These are phyloP conservation scores for Prunus mume DNA, from an alignment of 306 rosid genomes.

Conservation along the genomic window DNA sequence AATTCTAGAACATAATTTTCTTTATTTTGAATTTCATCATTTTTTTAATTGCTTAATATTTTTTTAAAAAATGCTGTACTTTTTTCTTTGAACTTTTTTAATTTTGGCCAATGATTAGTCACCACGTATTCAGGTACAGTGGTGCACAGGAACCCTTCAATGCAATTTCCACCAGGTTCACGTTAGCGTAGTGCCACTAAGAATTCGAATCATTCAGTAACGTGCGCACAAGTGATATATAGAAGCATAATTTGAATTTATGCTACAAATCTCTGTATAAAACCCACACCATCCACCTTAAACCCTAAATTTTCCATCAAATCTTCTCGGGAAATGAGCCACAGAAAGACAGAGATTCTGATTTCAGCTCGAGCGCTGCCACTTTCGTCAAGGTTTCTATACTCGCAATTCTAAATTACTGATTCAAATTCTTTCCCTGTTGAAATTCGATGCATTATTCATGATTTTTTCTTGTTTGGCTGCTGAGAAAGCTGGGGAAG, in stretches of 20 bases:
- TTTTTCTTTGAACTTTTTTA: too few species aligned
- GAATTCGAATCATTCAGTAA: background rate
- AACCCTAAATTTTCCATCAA: conserved; percentile 30
- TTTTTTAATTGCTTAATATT: too few species aligned
- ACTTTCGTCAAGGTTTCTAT: conserved; percentile 40
- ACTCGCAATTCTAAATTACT: background rate
- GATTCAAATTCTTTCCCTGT: background rate
- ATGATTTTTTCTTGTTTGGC: background rate
- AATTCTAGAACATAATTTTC: too few species aligned
- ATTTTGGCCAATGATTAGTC: too few species aligned
- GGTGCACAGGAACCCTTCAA: too few species aligned
- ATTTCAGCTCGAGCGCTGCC: conserved; percentile 20
- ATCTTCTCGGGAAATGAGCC: conserved; percentile 31
- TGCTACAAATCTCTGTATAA: background rate
- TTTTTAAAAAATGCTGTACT: too few species aligned
- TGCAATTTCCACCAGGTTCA: background rate
- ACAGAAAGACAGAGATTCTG: background rate
- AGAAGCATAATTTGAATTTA: conserved; percentile 11
- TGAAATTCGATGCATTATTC: background rate
- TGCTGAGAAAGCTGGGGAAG: background rate
- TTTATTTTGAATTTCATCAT: too few species aligned
- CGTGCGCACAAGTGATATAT: background rate
- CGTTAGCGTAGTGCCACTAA: background rate
- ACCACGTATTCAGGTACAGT: too few species aligned
- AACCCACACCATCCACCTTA: conserved; percentile 12